Base-by-base conservation (phyloP, 352 stramenopile genomes). In the Phytophthora sojae region DNA sequence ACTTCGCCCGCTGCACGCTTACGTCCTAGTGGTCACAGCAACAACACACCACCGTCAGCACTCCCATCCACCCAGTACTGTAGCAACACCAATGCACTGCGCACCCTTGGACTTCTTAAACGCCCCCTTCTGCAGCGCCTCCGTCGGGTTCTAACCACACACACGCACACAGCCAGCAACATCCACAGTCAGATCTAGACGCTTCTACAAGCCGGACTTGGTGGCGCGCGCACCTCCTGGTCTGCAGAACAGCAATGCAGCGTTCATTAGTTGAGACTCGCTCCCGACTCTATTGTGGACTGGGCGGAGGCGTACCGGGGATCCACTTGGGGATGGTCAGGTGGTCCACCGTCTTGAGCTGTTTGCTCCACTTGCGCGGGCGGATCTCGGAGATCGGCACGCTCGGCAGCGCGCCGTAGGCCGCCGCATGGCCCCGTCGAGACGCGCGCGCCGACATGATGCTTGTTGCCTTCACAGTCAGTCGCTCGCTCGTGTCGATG, bases 61-160 rank as follows among this genome's bases (percentile, higher is more conserved):
- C 2, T 30, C 15, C 26, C 12, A 44, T 52, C 39, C 23, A 56
- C n/a, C 3, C 19, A 26, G 30, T 35, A 35, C 30, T 11, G 9
- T 39, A 29, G 52, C 19, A 17, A 0, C 21, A 39, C 23, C 42
- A 71, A 6, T 37, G 5, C 19, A 14, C 29, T 19, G 0, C 63
- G 47, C 42, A 92, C 85, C 87, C 69, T 93, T 93, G 23, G 83
- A 85, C 75, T 94, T 93, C 75, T 91, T 91, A 29, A 79, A 81
- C 19, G 64, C 73, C 26, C 84, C 85, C 35, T 82, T 82, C 59
- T 92, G 83, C 54, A 93, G 74, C 66, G 85, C 83, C 39, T 82
- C 79, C 11, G 87, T 94, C 17, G 85, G 85, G 19, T 80, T 73
- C 80, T 94, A 21, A 21, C 21, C 21, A 55, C 49, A 55, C 37